Conservation (phyloP, 2,329 filamentous ascomycete genomes). For the Clathrospora elynae region DNA sequence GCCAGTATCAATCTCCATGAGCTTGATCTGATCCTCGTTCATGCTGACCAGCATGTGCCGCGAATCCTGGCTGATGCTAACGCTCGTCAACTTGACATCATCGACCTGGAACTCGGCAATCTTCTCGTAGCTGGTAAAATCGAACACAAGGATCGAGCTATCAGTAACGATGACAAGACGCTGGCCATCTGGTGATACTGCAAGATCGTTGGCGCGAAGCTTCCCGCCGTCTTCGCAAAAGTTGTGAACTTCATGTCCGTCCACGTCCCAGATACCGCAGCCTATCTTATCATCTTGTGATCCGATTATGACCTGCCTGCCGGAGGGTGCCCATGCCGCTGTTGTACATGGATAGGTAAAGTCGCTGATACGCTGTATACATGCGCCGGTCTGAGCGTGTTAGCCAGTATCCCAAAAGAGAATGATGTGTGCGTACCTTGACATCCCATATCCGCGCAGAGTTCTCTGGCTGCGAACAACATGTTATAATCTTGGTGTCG, state of each 20-base stretch:
- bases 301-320: conserved; percentile 75
- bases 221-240: conserved; percentile 63
- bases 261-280: conserved; percentile 63
- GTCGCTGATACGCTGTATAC: conserved; percentile 65
- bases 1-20: conserved; percentile 76
- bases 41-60: conserved; percentile 81
- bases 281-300: conserved; percentile 47
- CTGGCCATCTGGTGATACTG: conserved; percentile 78
- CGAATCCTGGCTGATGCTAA: conserved; percentile 83
- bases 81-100: conserved; percentile 72
- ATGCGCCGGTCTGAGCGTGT: conserved; percentile 48
- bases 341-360: conserved; percentile 86
- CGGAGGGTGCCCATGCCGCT: conserved; percentile 86
- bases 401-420: conserved; percentile 7
- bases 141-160: conserved; percentile 77
- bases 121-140: conserved; percentile 74
- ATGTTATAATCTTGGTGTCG: conserved; percentile 82
- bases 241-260: conserved; percentile 65
- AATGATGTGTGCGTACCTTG: conserved; percentile 34
- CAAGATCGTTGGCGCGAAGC: conserved; percentile 81
- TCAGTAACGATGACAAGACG: conserved; percentile 80
- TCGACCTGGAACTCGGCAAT: conserved; percentile 75
- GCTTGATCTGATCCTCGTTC: conserved; percentile 73
- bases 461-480: conserved; percentile 68
- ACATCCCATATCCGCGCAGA: conserved; percentile 76